phyloP scores from a whole-genome alignment of 73 alveolate species.

The Paramecium sexaurelia region DNA sequence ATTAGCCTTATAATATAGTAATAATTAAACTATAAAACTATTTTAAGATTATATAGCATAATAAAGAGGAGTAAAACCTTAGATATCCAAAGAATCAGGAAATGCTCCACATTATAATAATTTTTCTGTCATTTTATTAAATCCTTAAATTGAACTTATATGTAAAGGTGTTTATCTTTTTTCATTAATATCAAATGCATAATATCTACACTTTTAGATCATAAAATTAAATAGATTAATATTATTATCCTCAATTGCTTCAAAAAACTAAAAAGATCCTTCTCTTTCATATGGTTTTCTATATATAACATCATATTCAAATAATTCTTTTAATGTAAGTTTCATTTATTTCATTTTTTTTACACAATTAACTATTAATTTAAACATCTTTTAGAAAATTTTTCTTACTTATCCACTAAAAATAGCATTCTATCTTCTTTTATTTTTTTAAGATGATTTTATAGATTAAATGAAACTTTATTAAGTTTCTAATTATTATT shows the following conservation, averaged over 20 bases:
- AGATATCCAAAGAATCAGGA: background rate
- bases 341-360: conserved; percentile 37
- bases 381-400: background rate
- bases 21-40: background rate
- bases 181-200: conserved; percentile 52
- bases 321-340: background rate
- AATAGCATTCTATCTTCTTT: background rate
- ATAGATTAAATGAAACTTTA: background rate
- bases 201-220: conserved; percentile 22
- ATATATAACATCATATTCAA: background rate
- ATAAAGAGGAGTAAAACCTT: background rate
- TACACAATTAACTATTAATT: background rate
- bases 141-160: background rate
- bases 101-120: conserved; percentile 6
- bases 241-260: background rate
- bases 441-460: background rate
- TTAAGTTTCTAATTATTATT: background rate
- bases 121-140: background rate
- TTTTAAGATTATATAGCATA: conserved; percentile 12
- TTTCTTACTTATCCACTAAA: conserved; percentile 1
- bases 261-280: conserved; percentile 33
- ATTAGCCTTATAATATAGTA: conserved; percentile 21
- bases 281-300: conserved; percentile 37
- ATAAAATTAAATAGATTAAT: background rate
- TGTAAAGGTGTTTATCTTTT: background rate